Base-by-base conservation (phyloP, 345 rosid species). In the Psidium guajava region DNA sequence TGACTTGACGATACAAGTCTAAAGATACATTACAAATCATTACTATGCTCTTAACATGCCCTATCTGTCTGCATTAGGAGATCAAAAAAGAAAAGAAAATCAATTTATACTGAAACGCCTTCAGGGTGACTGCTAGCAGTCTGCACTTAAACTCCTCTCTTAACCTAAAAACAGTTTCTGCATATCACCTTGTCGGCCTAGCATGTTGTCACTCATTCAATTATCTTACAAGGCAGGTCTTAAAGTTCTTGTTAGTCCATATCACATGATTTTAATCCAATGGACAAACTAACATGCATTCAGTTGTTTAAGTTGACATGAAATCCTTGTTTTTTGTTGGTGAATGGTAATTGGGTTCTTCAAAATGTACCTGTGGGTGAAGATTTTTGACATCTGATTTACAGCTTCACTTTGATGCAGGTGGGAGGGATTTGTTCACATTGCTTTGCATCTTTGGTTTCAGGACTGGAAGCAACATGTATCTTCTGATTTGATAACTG, bases 381-480 rank as follows among this genome's bases (percentile, higher is more conserved):
- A 61, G 74, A 61, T 61, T 61, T 61, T 28, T 3, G 10, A 28
- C 42, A 61, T 61, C 74, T 4, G 5, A 61, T 28, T 28, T 15
- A 61, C 42, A 28, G 74, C 74, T 61, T 61, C 74, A 7, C 74
- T 61, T 61, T 3, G 74, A 59, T 16, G 25, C 92, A 93, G 95
- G 89, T 92, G 95, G 95, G 94, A 91, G 87, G 95, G 95, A 53
- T 92, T 92, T 90, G 87, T 86, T 28, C 95, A 92, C 61, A 82
- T 87, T 18, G 91, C 94, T 36, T 90, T 91, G 59, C 83, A 81
- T 82, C 52, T 69, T 77, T 93, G 96, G 96, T 51, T 42, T 82
- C 53, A 81, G 84, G 22, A 59, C 51, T 15, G 69, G 73, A 61
- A 82, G 59, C 58, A 36, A 59, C 55, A 5, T 47, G 20, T 85